Evolutionary conservation across 176 grass and related monocot genomes (phyloP).

Genomic region (Cocos nucifera): DNA sequence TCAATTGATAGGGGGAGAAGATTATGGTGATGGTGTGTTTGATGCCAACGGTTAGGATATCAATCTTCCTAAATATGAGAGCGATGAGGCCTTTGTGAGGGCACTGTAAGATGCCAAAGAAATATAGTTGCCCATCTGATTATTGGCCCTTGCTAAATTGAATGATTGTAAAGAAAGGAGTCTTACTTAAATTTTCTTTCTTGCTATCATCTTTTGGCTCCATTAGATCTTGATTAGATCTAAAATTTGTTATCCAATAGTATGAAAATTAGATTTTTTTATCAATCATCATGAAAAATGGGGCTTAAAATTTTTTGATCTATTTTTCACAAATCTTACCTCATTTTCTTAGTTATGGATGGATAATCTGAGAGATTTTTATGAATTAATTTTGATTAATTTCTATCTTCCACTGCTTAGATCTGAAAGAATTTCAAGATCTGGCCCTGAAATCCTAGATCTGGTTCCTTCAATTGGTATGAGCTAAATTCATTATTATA

Average conservation of each 20-base stretch:
- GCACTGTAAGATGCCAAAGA: slow-evolving; percentile 82
- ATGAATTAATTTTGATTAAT: too few relatives aligned
- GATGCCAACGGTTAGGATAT: slow-evolving; percentile 37
- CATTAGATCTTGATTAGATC: slow-evolving; percentile 10
- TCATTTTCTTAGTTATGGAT: too few relatives aligned
- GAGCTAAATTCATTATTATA: too few relatives aligned
- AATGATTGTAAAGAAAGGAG: slow-evolving; percentile 46
- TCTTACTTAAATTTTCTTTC: neutral
- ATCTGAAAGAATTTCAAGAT: too few relatives aligned
- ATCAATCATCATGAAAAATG: too few relatives aligned
- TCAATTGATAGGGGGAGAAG: slow-evolving; percentile 22
- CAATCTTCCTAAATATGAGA: slow-evolving; percentile 56
- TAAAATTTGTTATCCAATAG: neutral
- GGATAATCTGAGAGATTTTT: too few relatives aligned
- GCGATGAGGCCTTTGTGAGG: slow-evolving; percentile 62
- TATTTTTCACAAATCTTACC: too few relatives aligned
- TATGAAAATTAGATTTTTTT: too few relatives aligned
- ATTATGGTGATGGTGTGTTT: slow-evolving; percentile 52
- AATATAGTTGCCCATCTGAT: slow-evolving; percentile 49
- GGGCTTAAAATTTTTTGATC: too few relatives aligned
- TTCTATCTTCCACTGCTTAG: too few relatives aligned
- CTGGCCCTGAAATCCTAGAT: too few relatives aligned
- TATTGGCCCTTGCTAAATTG: slow-evolving; percentile 68
- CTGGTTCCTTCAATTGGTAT: too few relatives aligned
- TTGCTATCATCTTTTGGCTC: neutral